Percentiles rank a stretch among this genome's conserved stretches.
These are phyloP conservation scores for Endoconidiophora polonica DNA, from an alignment of 2,329 filamentous ascomycete species.

Conservation along the genomic window DNA sequence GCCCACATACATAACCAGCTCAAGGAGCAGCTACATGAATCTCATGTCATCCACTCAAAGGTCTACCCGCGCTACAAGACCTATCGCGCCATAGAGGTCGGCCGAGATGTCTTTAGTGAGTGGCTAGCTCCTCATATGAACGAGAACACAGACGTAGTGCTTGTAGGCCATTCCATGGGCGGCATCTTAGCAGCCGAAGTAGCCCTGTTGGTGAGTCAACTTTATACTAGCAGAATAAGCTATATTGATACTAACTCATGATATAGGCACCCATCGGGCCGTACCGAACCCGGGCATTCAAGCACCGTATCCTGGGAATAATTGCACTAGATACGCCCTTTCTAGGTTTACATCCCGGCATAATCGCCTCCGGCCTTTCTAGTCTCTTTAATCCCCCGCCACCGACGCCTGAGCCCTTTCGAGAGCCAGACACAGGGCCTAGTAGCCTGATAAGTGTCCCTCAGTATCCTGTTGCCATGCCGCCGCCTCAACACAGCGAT, in stretches of 20 bases:
- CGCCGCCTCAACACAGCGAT: conserved; percentile 11
- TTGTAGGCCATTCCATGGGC: conserved; percentile 83
- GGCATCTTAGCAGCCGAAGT: conserved; percentile 71
- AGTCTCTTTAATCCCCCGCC: conserved; percentile 50
- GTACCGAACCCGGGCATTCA: conserved; percentile 25
- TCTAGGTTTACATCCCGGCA: conserved; percentile 74
- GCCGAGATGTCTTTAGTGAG: conserved; percentile 63
- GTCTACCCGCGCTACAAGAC: conserved; percentile 70
- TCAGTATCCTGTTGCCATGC: not conserved
- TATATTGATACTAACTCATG: not conserved
- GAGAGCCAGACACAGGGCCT: not conserved
- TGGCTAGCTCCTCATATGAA: conserved; percentile 71
- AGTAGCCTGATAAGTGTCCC: no score
- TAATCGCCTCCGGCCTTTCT: conserved; percentile 64
- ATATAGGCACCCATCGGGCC: not conserved
- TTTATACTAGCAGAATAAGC: no score
- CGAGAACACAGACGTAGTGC: conserved; percentile 56
- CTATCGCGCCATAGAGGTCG: conserved; percentile 52
- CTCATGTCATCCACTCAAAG: conserved; percentile 73
- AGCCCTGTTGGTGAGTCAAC: conserved; percentile 37
- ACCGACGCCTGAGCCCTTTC: conserved; percentile 10
- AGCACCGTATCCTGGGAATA: conserved; percentile 63
- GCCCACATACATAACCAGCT: conserved; percentile 69
- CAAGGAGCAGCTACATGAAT: conserved; percentile 46
- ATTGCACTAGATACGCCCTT: conserved; percentile 77